Base-by-base conservation (phyloP, 768 basidiomycete genomes). In the Sarcodon sp. region DNA sequence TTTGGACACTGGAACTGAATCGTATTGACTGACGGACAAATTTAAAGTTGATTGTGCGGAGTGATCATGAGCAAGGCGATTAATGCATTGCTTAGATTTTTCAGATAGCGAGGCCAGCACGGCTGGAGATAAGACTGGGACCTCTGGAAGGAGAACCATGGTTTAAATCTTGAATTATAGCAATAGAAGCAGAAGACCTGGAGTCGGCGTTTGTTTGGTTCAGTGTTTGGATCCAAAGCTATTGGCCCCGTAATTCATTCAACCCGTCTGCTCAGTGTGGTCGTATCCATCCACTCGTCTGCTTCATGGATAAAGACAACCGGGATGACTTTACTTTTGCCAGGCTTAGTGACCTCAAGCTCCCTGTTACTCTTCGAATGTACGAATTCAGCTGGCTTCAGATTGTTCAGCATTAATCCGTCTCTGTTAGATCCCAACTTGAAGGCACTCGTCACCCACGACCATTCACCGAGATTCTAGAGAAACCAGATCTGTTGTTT, bases 251-350 rank as follows among this genome's bases (percentile, higher is more conserved):
- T 11, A 11, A 44, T 3, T 10, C 3, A 13, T 11, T 32, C 43
- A 7, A 13, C 16, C 4, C n/a, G 13, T n/a, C 37, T 38, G 16
- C 37, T 38, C 33, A 13, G 43, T 11, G 10, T 7, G 6, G 10
- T 44, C 16, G 1, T 32, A 44, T 44, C 18, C 16, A 13, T 44
- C 33, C 7, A 44, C 43, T 11, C 5, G n/a, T 27, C 21, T 27
- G 21, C 21, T 16, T 21, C 31, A 77, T 76, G 75, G 75, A 76
- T 63, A 76, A 76, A 54, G 76, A 76, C 54, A 76, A 79, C 57
- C 72, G 84, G 34, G 87, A 91, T 56, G 91, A 96, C 62, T 89
- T 92, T 57, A 91, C 89, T 2, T 96, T 94, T 60, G 92, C 90
- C 6, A 84, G 84, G 60, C 77, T 92, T 15, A 87, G 86, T 47